Conservation (phyloP, 179 eudicot species). For the Camellia oleifera region DNA sequence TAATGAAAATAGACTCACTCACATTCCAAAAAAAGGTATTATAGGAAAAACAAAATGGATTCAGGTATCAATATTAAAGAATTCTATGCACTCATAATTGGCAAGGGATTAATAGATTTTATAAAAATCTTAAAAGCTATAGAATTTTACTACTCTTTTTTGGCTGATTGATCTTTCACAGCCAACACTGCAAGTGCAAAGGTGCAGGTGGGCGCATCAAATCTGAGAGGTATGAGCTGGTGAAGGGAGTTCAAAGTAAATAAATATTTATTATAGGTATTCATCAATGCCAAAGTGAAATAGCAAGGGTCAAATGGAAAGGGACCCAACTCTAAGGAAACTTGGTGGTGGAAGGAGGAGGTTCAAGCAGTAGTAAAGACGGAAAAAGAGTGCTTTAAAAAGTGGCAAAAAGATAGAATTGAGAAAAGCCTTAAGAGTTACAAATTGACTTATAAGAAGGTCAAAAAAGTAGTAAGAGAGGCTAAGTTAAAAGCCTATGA, state of each 20-base stretch:
- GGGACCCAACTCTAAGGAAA: no score
- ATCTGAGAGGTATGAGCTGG: neutral
- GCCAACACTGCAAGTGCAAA: slow-evolving; percentile 4
- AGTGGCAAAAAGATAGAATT: no score
- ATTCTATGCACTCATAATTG: neutral
- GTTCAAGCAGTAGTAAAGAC: no score
- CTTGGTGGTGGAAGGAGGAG: no score
- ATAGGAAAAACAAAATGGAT: no score
- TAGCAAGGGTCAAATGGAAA: neutral
- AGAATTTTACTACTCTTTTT: neutral
- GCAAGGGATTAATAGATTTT: neutral
- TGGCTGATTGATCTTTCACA: neutral
- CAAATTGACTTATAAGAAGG: no score
- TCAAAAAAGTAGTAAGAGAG: no score
- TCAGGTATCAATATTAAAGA: neutral
- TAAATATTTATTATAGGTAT: neutral
- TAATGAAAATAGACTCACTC: neutral
- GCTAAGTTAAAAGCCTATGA: no score
- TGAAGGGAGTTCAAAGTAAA: neutral
- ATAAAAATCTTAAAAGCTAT: neutral
- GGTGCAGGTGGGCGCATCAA: slow-evolving; percentile 1
- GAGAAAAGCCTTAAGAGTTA: no score
- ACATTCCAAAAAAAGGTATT: neutral
- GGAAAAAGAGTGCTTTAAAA: no score
- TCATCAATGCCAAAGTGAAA: neutral